Percentiles rank a stretch among this genome's conserved stretches.
phyloP scores from a whole-genome alignment of 2,329 filamentous ascomycete genomes.

The Colletotrichum camelliae region DNA sequence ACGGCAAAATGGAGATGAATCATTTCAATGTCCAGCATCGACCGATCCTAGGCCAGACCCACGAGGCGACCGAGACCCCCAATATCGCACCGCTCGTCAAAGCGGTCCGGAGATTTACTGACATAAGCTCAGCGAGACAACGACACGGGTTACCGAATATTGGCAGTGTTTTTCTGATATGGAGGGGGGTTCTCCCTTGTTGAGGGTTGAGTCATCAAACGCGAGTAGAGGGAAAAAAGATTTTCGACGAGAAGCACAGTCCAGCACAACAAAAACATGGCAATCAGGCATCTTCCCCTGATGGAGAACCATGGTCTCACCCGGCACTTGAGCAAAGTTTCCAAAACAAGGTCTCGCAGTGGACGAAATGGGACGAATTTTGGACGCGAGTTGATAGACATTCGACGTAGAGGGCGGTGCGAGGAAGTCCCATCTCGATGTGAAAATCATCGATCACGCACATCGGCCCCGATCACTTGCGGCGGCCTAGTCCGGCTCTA shows the following conservation, averaged over 20 bases:
- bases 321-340: not conserved
- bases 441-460: conserved; percentile 17
- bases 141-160: not conserved
- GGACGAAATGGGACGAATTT: not conserved
- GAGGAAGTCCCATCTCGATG: conserved; percentile 14
- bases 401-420: conserved; percentile 15
- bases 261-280: conserved; percentile 10
- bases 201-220: conserved; percentile 4
- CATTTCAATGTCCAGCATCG: conserved; percentile 3
- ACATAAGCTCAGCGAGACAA: conserved; percentile 6
- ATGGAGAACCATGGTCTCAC: conserved; percentile 2
- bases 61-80: conserved; percentile 14
- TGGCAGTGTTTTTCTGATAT: not conserved
- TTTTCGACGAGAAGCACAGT: not conserved
- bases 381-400: not conserved
- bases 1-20: not conserved
- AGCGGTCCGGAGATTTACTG: conserved; percentile 18
- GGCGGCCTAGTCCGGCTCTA: conserved; percentile 11
- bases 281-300: conserved; percentile 12
- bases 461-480: conserved; percentile 14
- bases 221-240: not conserved
- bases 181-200: not conserved
- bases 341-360: not conserved
- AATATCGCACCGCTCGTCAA: not conserved
- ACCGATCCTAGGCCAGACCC: not conserved